phyloP scores from a whole-genome alignment of 192 early-diverging fungal species.

The Podila epigama region DNA sequence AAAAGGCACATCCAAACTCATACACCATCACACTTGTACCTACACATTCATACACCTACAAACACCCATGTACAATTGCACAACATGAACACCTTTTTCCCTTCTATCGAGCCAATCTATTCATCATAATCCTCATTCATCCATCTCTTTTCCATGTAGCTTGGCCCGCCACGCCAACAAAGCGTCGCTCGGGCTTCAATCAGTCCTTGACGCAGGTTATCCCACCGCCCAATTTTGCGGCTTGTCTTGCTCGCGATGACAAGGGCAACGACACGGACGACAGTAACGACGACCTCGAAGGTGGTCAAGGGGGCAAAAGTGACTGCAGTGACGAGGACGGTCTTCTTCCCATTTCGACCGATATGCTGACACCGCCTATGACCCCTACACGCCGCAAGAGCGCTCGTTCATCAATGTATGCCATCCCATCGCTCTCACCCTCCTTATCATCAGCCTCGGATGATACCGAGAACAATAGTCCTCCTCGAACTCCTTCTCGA shows the following conservation, averaged over 20 bases:
- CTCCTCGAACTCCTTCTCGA: not conserved
- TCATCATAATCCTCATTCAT: too few species aligned
- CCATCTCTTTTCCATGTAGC: not conserved
- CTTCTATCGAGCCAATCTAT: too few species aligned
- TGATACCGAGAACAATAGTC: not conserved
- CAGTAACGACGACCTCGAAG: not conserved
- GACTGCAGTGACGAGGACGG: too few species aligned
- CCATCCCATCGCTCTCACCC: not conserved
- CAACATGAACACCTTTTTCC: too few species aligned
- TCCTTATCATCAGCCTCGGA: not conserved
- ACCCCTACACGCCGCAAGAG: not conserved
- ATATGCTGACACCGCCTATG: not conserved
- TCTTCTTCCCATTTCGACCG: too few species aligned
- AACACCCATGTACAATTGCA: too few species aligned
- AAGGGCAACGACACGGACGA: not conserved
- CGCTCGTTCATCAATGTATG: not conserved
- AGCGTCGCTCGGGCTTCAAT: slow-evolving; percentile 1
- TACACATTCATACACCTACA: too few species aligned
- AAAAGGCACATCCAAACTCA: too few species aligned
- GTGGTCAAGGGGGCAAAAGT: not conserved
- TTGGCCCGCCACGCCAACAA: slow-evolving; percentile 1
- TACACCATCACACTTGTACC: too few species aligned
- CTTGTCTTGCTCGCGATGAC: not conserved
- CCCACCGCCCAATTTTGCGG: not conserved
- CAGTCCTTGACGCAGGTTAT: not conserved